Conservation (phyloP, 2,329 filamentous ascomycete species). For the Spiromastix sp. region DNA sequence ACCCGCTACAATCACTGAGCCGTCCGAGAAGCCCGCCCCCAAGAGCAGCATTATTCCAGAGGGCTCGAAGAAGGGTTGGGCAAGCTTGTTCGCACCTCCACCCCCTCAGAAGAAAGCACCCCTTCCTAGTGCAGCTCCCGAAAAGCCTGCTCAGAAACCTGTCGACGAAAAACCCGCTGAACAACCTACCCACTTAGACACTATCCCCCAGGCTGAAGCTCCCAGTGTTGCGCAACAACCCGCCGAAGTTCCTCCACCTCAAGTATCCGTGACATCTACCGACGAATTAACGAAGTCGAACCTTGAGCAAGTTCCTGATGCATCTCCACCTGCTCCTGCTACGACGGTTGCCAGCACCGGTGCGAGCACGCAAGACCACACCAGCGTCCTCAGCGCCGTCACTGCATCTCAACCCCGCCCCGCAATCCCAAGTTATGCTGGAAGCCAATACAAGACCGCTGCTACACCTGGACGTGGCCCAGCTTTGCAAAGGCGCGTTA, state of each 20-base stretch:
- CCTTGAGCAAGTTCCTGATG: slow-evolving; percentile 80
- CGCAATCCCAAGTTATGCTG: slow-evolving; percentile 61
- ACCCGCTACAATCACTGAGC: slow-evolving; percentile 12
- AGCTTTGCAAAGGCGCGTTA: slow-evolving; percentile 73
- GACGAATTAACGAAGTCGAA: slow-evolving; percentile 85
- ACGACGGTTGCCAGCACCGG: slow-evolving; percentile 81
- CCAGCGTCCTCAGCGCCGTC: slow-evolving; percentile 47
- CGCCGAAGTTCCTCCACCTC: slow-evolving; percentile 36
- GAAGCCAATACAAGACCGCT: slow-evolving; percentile 73
- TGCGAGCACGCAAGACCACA: slow-evolving; percentile 73
- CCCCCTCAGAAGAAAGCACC: slow-evolving; percentile 42
- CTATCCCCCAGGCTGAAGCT: slow-evolving; percentile 27
- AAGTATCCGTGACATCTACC: slow-evolving; percentile 50
- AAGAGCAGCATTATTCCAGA: slow-evolving; percentile 29
- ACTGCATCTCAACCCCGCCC: slow-evolving; percentile 43
- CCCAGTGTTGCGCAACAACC: slow-evolving; percentile 26
- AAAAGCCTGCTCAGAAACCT: slow-evolving; percentile 23
- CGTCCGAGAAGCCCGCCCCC: slow-evolving; percentile 9
- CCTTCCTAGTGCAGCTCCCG: slow-evolving; percentile 20
- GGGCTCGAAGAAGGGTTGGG: slow-evolving; percentile 47
- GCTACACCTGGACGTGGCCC: slow-evolving; percentile 54
- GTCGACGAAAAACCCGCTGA: slow-evolving; percentile 21
- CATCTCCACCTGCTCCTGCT: slow-evolving; percentile 64
- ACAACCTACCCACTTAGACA: slow-evolving; percentile 10
- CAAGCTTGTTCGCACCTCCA: slow-evolving; percentile 56